Base-by-base conservation (phyloP, 225 moss, liverwort and hornwort genomes). In the Polytrichum formosum region DNA sequence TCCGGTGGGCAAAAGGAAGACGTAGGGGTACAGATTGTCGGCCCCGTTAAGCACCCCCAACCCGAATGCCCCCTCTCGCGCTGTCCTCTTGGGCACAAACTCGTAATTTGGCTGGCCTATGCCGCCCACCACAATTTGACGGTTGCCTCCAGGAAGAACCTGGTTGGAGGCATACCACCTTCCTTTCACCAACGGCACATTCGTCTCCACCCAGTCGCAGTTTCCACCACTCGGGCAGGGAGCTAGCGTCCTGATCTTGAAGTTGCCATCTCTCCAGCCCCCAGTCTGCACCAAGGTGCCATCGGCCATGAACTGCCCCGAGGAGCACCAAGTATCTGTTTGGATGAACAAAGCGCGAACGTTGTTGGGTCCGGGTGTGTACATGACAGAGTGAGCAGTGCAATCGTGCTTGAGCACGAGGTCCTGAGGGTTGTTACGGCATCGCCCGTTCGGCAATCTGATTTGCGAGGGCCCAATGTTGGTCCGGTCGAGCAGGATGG, bases 21-120 rank as follows among this genome's bases (percentile, higher is more conserved):
- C 79, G 63, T 55, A 86, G 1, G 86, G 86, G 63, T 86, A 86
- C 7, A 86, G 53, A 21, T 86, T 86, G 70, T 86, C 80, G 37
- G 5, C 71, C 65, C 0, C 67, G 66, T 6, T 30, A 13, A 86
- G 53, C 0, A 86, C 69, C 0, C 28, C 67, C 5, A 82, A 58
- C 0, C 72, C 33, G 19, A 72, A 78, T 0, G 71, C 55, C 6
- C 80, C 83, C 46, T 84, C 84, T 1, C 75, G 73, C 0, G 55
- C 67, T 2, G 0, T 21, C 0, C 84, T 59, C 21, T 78, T 81
- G 4, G 84, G 84, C 61, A 75, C 80, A 26, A 84, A 84, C 16
- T 84, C 84, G 67, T 84, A 81, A 0, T 54, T 80, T 0, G 70
- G 54, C 1, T 72, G 53, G 0, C 86, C 86, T 0, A 5, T 29